Evolutionary conservation across 2,329 filamentous ascomycete genomes (phyloP).

Genomic region (Penicillium polonicum): DNA sequence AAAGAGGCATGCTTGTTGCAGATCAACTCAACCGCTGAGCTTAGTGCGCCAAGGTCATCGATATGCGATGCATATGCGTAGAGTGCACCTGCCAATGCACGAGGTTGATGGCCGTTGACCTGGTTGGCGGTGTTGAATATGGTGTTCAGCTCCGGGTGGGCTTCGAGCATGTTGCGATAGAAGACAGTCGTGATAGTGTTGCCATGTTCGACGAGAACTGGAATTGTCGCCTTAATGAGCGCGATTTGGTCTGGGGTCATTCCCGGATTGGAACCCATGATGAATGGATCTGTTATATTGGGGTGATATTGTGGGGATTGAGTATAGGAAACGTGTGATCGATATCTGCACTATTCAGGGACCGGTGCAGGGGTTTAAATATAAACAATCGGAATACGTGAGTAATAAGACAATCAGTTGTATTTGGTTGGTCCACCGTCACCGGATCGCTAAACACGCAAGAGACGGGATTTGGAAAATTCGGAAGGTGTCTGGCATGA

Average conservation of each 20-base stretch:
- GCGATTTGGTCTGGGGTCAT: constrained; percentile 55
- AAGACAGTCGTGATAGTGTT: constrained; percentile 68
- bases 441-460: neutral
- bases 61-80: constrained; percentile 72
- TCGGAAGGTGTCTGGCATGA: constrained; percentile 3
- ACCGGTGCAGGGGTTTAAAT: neutral
- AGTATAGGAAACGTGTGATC: neutral
- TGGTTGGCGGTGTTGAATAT: constrained; percentile 73
- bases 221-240: constrained; percentile 69
- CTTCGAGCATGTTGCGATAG: constrained; percentile 66
- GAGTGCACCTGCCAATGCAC: constrained; percentile 67
- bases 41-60: constrained; percentile 62
- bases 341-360: neutral
- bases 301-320: neutral
- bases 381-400: neutral
- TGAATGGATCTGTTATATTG: neutral
- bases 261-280: constrained; percentile 17
- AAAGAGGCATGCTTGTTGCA: constrained; percentile 74
- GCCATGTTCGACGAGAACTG: constrained; percentile 66
- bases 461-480: neutral
- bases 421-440: neutral
- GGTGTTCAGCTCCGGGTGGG: constrained; percentile 65
- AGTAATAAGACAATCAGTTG: neutral
- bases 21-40: constrained; percentile 63
- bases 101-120: constrained; percentile 64